These are phyloP conservation scores for Isatis tinctoria DNA, from an alignment of 345 rosid species.

Conservation along the genomic window DNA sequence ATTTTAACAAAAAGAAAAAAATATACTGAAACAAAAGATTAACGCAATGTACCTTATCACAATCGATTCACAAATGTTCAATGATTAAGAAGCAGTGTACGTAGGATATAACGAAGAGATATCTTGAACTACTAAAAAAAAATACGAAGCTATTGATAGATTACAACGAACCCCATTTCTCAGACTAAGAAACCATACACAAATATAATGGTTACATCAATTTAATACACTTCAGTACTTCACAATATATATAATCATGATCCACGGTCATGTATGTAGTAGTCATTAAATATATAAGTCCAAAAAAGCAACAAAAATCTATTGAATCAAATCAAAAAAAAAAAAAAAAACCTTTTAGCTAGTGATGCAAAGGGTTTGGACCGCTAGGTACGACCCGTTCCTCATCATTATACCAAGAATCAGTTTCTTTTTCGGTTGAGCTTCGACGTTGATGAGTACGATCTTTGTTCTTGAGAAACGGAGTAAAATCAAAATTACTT, in stretches of 20 bases:
- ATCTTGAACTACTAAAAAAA: background rate
- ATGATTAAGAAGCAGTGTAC: background rate
- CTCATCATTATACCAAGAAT: constrained; percentile 48
- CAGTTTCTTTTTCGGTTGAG: constrained; percentile 28
- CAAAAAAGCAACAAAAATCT: constrained; percentile 9
- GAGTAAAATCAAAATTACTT: constrained; percentile 55
- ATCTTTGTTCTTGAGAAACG: constrained; percentile 41
- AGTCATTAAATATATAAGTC: constrained; percentile 2
- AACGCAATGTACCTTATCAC: background rate
- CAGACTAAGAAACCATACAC: constrained; percentile 23
- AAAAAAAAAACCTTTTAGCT: constrained; percentile 34
- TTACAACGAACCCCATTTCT: background rate
- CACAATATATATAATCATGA: constrained; percentile 22
- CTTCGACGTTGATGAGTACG: constrained; percentile 19
- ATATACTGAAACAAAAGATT: background rate
- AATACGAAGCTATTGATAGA: background rate
- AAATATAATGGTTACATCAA: constrained; percentile 15
- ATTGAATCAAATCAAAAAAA: constrained; percentile 4
- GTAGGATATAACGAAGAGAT: constrained; percentile 7
- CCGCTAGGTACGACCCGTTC: constrained; percentile 72
- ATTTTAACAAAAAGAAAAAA: background rate
- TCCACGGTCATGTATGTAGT: constrained; percentile 9
- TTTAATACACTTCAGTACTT: constrained; percentile 23
- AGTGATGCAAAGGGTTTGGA: constrained; percentile 85
- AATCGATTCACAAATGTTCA: background rate